Evolutionary conservation across 2,329 filamentous ascomycete species (phyloP).

Genomic region (Lachnellula hyalina): DNA sequence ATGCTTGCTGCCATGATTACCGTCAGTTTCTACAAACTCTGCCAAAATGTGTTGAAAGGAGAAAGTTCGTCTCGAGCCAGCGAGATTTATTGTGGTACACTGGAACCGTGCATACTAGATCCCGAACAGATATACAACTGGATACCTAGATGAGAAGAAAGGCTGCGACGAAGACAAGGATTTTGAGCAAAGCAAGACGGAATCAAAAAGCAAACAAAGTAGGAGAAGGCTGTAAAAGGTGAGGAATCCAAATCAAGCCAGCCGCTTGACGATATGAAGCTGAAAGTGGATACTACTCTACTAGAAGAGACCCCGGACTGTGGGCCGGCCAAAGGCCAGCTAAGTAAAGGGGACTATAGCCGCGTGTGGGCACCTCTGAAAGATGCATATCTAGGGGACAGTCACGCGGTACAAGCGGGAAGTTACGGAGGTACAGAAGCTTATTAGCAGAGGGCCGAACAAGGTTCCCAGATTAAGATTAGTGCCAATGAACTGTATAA

Average conservation of each 20-base stretch:
- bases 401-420: neutral
- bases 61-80: slow-evolving; percentile 10
- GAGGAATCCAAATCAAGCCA: neutral
- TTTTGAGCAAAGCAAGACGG: neutral
- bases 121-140: too few species aligned
- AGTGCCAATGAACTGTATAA: too few species aligned
- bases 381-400: neutral
- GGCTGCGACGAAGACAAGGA: neutral
- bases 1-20: slow-evolving; percentile 3
- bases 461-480: neutral
- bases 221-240: neutral
- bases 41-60: neutral
- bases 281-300: neutral
- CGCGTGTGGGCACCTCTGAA: slow-evolving; percentile 3
- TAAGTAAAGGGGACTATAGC: neutral
- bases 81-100: slow-evolving; percentile 5
- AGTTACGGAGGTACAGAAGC: too few species aligned
- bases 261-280: slow-evolving; percentile 5
- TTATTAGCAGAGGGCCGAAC: too few species aligned
- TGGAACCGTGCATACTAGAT: neutral
- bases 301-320: neutral
- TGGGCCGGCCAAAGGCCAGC: slow-evolving; percentile 1
- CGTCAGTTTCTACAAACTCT: neutral
- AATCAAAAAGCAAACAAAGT: neutral
- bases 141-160: too few species aligned